Base-by-base conservation (phyloP, 164 flowering plant genomes). In the Tinospora cordifolia region DNA sequence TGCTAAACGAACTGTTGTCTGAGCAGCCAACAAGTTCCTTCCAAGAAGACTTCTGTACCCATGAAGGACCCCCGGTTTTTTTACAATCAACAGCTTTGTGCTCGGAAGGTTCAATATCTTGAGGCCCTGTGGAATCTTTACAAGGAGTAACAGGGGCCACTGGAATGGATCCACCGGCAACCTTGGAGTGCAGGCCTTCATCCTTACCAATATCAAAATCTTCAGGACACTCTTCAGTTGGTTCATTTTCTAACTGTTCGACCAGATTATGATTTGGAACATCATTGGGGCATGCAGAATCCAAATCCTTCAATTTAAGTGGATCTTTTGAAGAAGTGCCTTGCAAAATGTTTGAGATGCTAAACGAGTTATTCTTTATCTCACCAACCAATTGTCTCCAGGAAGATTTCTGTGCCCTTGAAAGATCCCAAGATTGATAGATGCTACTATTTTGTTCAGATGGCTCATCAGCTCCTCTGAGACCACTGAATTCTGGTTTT, bases 381-480 rank as follows among this genome's bases (percentile, higher is more conserved):
- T 77, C 86, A 22, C 77, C 75, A 60, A 90, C 83, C 70, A 90
- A 74, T 74, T 88, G 82, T 62, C 80, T 84, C 93, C 91, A 90
- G 2, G 96, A 83, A 44, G 82, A 83, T 71, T 86, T 84, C 41
- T 83, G 86, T 25, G 58, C 69, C 91, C 89, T 84, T 21, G 84
- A 72, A 40, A 78, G 72, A 75, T 91, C 91, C 73, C 75, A 3
- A 19, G 69, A 54, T 58, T 72, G 75, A 14, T 58, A 21, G 15
- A 10, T 39, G 58, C 25, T 80, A 12, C 21, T 47, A 47, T 58
- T 59, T 51, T 64, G 39, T 40, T 58, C 49, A 14, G 73, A 19
- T 67, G 82, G 63, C 40, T 75, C n/a, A n/a, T n/a, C 71, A 68
- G 72, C 68, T 72, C 77, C 83, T 36, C 66, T 7, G 17, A 54